phyloP scores from a whole-genome alignment of 768 basidiomycete genomes.

The Suillus plorans region DNA sequence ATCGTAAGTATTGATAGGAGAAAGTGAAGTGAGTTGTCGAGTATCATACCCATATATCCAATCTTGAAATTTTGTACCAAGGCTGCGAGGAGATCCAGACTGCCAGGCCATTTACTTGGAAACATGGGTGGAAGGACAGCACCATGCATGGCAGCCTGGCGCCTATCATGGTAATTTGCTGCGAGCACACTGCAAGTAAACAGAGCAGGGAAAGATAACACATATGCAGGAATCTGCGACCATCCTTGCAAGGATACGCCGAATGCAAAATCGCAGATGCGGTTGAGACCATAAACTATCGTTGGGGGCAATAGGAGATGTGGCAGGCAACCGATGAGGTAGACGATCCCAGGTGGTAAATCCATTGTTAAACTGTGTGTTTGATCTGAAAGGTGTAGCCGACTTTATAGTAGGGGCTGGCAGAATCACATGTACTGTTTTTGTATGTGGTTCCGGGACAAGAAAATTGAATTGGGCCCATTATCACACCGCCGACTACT shows the following conservation, averaged over 20 bases:
- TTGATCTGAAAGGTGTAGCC: not conserved
- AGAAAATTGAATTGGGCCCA: not conserved
- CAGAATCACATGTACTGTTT: not conserved
- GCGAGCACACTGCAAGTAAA: conserved; percentile 17
- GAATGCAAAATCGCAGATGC: conserved; percentile 12
- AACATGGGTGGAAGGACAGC: conserved; percentile 44
- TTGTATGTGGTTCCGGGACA: not conserved
- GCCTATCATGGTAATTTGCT: conserved; percentile 25
- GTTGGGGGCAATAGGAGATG: conserved; percentile 19
- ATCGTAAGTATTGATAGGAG: not conserved
- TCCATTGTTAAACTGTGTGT: conserved; percentile 15
- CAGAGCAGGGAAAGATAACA: conserved; percentile 25
- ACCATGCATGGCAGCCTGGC: conserved; percentile 43
- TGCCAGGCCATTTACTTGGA: conserved; percentile 41
- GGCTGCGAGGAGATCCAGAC: conserved; percentile 43
- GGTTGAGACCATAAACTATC: conserved; percentile 16
- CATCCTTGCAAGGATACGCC: conserved; percentile 13
- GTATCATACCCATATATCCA: conserved; percentile 48
- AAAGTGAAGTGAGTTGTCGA: not conserved
- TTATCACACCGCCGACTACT: not conserved
- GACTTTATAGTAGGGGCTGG: not conserved
- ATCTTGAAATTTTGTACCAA: conserved; percentile 38
- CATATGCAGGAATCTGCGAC: conserved; percentile 15
- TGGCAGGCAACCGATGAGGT: conserved; percentile 26
- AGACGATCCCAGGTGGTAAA: conserved; percentile 35